phyloP scores from a whole-genome alignment of 2,329 filamentous ascomycete species.

The Furcasterigmium furcatum region DNA sequence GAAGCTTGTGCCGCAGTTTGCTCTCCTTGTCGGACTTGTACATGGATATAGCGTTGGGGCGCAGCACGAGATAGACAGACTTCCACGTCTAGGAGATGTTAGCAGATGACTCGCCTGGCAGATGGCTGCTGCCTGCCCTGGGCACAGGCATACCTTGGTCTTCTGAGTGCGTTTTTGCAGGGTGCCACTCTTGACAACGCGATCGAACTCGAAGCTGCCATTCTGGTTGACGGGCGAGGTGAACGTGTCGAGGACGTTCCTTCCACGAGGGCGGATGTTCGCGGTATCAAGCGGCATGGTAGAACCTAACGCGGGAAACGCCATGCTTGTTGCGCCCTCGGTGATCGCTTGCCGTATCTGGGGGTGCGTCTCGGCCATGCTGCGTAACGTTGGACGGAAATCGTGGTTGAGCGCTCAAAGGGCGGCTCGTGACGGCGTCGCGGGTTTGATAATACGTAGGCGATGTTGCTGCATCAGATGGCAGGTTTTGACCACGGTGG shows the following conservation, averaged over 20 bases:
- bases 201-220: slow-evolving; percentile 93
- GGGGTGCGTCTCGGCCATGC: slow-evolving; percentile 9
- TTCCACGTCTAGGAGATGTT: slow-evolving; percentile 80
- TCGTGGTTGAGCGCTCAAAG: no score
- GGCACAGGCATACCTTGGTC: slow-evolving; percentile 66
- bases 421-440: no score
- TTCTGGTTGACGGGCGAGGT: slow-evolving; percentile 84
- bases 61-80: slow-evolving; percentile 80
- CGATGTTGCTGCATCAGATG: no score
- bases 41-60: slow-evolving; percentile 84
- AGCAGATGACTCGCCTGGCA: no score
- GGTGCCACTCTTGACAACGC: slow-evolving; percentile 84
- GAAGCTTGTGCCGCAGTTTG: slow-evolving; percentile 84
- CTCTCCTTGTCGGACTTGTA: slow-evolving; percentile 92
- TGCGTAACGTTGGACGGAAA: neutral
- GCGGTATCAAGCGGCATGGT: slow-evolving; percentile 16
- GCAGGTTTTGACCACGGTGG: no score
- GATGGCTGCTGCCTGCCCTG: neutral
- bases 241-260: slow-evolving; percentile 60
- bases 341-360: slow-evolving; percentile 3
- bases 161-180: slow-evolving; percentile 87
- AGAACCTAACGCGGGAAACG: no score
- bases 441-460: no score
- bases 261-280: slow-evolving; percentile 2
- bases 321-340: no score